Evolutionary conservation across 345 rosid genomes (phyloP), one percentile per base, ranked within the genome.

Genomic region (Triadica sebifera): DNA sequence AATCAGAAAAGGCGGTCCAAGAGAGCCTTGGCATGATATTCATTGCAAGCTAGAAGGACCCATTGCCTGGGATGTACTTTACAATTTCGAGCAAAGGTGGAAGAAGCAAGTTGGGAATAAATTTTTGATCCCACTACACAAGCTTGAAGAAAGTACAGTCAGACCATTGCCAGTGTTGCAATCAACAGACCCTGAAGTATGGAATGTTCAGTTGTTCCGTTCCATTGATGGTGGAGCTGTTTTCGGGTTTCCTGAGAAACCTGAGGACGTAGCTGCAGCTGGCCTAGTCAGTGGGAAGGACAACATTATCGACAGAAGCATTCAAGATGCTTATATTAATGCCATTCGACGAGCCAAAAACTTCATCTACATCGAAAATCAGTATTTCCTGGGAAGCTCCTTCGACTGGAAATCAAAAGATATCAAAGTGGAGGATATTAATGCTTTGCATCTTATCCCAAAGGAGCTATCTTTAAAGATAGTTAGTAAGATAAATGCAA

Each of bases 1-100:
- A 0, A 83, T 92, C 5, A 72, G 49, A 57, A 91, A 86, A 63
- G 98, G 98, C 0, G 98, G 98, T 75, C 98, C 98, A 0, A 84
- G 98, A 62, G 97, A 91, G 83, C 98, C 98, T 0, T 94, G 98
- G 98, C 98, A 94, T 49, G 98, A 94, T 77, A 83, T 91, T 68
- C 98, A 94, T 43, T 94, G 97, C 79, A 86, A 84, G 72, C 77
- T 94, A 5, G 97, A 94, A 74, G 98, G 98, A 60, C 93, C 96
- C 19, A 86, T 85, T 3, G 97, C 97, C 0, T 94, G 97, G 97
- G 98, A 94, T 78, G 92, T 91, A 34, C 81, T 94, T 65, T 86
- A 84, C 83, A 94, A 89, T 76, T 94, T 94, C 69, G 98, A 94
- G 82, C 98, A 94, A 58, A 83, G 98, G 77, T 94, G 98, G 98